Base-by-base conservation (phyloP, 1,284 basidiomycete genomes). In the Moniliophthora roreri region DNA sequence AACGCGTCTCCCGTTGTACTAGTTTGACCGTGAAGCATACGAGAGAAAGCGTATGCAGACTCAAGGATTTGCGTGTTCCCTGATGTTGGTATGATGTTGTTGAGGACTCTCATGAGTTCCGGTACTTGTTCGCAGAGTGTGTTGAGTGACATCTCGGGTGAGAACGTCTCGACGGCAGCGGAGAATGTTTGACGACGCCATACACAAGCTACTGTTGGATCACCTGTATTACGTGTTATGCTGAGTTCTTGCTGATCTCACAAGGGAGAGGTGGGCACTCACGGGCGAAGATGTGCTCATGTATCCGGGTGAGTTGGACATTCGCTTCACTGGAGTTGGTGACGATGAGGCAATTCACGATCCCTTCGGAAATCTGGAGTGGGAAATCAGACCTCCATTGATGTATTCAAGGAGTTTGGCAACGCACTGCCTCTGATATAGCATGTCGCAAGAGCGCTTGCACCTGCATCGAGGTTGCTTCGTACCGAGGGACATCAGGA, bases 131-230 rank as follows among this genome's bases (percentile, higher is more conserved):
- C 89, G 23, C 72, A 66, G 39, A 91, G 72, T 62, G 91, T 84
- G 63, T 72, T 76, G 37, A 74, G 63, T 1, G 81, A 76, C 78
- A 89, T 85, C 38, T 85, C 81, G 2, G 82, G 78, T 0, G 87
- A 84, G 65, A 84, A 87, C 0, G 77, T 66, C 47, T 91, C 88
- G 48, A 92, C 85, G 3, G 90, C 88, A 0, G 90, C 89, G 6
- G 85, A 84, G 69, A 91, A 89, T 3, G 90, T 92, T 65, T 93
- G 90, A 4, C 90, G 80, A 10, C 90, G 80, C 90, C 90, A 93
- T 10, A 92, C 89, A 44, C 82, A 80, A 1, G 90, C 90, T 15
- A 92, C 88, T 3, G 87, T 85, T 9, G 90, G 82, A 63, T 91
- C 88, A 46, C 87, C 88, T 91, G 59, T 40, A 39, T 28, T 32